Base-by-base conservation (phyloP, 2,329 filamentous ascomycete genomes). In the Fusarium irregulare region DNA sequence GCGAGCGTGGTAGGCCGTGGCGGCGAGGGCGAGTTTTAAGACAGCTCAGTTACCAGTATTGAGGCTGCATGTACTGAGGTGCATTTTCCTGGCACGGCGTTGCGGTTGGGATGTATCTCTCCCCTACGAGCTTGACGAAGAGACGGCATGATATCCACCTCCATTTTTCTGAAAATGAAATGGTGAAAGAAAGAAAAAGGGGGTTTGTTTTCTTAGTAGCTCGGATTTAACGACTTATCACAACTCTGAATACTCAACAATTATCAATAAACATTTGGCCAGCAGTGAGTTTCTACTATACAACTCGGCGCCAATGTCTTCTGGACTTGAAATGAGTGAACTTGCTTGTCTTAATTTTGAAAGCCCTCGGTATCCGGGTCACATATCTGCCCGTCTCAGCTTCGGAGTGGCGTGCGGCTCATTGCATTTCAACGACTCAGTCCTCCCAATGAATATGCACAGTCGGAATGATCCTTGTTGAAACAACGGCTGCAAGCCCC, bases 1-100 rank as follows among this genome's bases (percentile, higher is more conserved):
- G 90, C 90, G 25, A 87, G 88, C 37, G 85, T 91, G 25, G 80
- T 92, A 47, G 88, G 88, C 12, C 85, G 83, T 44, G 87, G 87
- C 25, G 88, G 88, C 32, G 88, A 89, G 65, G 88, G 87, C 57
- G 86, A 89, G 76, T 89, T 89, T 63, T 89, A 77, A 79, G 62
- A 54, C 42, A 30, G 27, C 23, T 57, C 30, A 70, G 66, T 54
- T 49, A 64, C 42, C 64, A 62, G 67, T 49, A 48, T 69, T 62
- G 64, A 57, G 66, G 68, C 48, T 61, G 56, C 57, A 66, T 66
- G 64, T 68, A 70, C 71, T 60, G 58, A 65, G 63, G 62, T 74
- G 68, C 72, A 76, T 72, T 76, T 78, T 66, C 68, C 60, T 66
- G 71, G 77, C 76, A 77, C 75, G 78, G 78, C 77, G 77, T 78